These are phyloP conservation scores for Populus nigra DNA, from an alignment of 345 rosid genomes.

Conservation along the genomic window DNA sequence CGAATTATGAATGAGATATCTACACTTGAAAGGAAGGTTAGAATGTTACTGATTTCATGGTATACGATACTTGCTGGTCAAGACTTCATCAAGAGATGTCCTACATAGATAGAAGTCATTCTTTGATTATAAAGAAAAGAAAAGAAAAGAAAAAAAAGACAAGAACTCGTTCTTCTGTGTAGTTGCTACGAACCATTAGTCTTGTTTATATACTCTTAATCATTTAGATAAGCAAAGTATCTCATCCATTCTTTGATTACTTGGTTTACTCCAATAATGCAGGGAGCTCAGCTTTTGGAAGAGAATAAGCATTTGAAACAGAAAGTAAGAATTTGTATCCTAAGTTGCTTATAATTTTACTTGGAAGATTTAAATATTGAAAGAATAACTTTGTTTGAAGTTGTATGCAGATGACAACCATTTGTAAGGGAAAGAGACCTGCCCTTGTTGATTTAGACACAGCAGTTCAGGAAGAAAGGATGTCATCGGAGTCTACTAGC, in stretches of 20 bases:
- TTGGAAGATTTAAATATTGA: too few species aligned
- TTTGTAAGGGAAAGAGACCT: slow-evolving; percentile 34
- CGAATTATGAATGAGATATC: slow-evolving; percentile 44
- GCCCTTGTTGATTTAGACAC: slow-evolving; percentile 24
- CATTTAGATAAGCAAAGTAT: background rate
- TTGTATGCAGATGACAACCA: slow-evolving; percentile 31
- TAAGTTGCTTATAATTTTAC: too few species aligned
- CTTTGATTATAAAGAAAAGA: background rate
- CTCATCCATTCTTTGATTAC: background rate
- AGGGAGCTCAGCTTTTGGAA: slow-evolving; percentile 53
- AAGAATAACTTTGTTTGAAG: background rate
- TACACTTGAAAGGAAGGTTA: slow-evolving; percentile 50
- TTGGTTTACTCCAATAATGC: slow-evolving; percentile 4
- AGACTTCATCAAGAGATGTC: background rate
- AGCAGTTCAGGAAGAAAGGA: slow-evolving; percentile 50
- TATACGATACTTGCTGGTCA: background rate
- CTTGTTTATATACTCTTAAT: too few species aligned
- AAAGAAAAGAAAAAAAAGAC: too few species aligned
- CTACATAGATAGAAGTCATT: background rate
- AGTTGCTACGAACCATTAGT: background rate
- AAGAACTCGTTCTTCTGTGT: too few species aligned
- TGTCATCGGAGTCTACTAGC: slow-evolving; percentile 57
- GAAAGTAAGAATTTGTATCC: slow-evolving; percentile 26
- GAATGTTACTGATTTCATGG: background rate
- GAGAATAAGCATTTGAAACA: slow-evolving; percentile 55